A percentile compares a stretch with the other conserved stretches of the same genome.
These are phyloP conservation scores for Neofusicoccum cordaticola DNA, from an alignment of 2,329 filamentous ascomycete species.

Conservation along the genomic window DNA sequence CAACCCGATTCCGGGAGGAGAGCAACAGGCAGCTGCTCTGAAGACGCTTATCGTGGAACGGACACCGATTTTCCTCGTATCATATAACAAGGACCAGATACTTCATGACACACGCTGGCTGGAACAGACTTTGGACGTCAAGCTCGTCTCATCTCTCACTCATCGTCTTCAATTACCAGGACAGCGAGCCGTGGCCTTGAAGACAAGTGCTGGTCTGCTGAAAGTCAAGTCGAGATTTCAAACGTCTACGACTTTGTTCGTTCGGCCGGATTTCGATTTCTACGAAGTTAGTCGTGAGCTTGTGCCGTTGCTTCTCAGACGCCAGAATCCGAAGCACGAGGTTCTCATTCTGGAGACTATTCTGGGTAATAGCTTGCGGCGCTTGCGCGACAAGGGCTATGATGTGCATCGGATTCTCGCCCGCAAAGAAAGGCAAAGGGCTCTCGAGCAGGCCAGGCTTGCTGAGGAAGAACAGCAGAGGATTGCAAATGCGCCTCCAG, in stretches of 20 bases:
- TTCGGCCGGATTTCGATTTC: constrained; percentile 74
- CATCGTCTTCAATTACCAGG: constrained; percentile 14
- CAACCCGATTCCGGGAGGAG: constrained; percentile 49
- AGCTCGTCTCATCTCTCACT: constrained; percentile 73
- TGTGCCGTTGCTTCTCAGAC: constrained; percentile 73
- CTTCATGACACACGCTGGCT: constrained; percentile 88
- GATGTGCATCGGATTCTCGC: constrained; percentile 95
- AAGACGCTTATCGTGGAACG: constrained; percentile 83
- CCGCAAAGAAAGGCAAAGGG: constrained; percentile 75
- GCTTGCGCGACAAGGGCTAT: constrained; percentile 83
- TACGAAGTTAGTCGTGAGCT: constrained; percentile 91
- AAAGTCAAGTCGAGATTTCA: constrained; percentile 68
- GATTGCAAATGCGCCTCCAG: constrained; percentile 1
- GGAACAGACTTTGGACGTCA: constrained; percentile 76
- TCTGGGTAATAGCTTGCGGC: constrained; percentile 76
- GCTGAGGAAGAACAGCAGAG: constrained; percentile 60
- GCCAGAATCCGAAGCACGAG: constrained; percentile 77
- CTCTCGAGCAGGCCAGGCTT: constrained; percentile 54
- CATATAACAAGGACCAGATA: constrained; percentile 73
- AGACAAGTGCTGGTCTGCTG: constrained; percentile 55
- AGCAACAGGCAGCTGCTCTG: constrained; percentile 65
- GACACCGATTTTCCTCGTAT: constrained; percentile 84
- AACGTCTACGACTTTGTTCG: constrained; percentile 75
- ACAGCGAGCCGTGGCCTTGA: constrained; percentile 10
- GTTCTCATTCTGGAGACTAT: constrained; percentile 90